Evolutionary conservation across 2,329 filamentous ascomycete species (phyloP).

Genomic region (Aureobasidium subglaciale): DNA sequence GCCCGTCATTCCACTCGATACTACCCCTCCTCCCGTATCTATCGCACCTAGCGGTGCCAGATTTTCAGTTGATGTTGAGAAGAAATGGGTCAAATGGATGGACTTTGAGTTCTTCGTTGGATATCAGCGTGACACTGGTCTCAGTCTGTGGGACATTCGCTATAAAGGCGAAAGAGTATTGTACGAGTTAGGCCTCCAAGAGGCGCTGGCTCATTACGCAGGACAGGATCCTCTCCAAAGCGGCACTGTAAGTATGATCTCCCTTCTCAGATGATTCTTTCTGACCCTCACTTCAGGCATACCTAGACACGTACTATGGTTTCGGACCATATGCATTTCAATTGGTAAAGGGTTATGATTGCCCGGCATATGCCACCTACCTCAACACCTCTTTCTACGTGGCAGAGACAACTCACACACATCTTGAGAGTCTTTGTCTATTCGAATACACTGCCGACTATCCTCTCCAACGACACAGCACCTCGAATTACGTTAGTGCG

Average conservation of each 20-base stretch:
- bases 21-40: slow-evolving; percentile 46
- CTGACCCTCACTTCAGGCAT: too few species aligned
- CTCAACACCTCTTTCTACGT: slow-evolving; percentile 43
- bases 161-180: slow-evolving; percentile 50
- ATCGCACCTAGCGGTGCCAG: slow-evolving; percentile 38
- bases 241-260: slow-evolving; percentile 29
- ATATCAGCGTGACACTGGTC: slow-evolving; percentile 42
- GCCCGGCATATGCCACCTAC: slow-evolving; percentile 45
- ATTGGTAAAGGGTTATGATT: slow-evolving; percentile 46
- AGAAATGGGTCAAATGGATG: slow-evolving; percentile 47
- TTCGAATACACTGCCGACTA: slow-evolving; percentile 46
- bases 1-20: slow-evolving; percentile 38
- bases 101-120: slow-evolving; percentile 47
- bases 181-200: slow-evolving; percentile 51
- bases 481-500: slow-evolving; percentile 33
- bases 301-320: slow-evolving; percentile 39
- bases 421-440: slow-evolving; percentile 47
- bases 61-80: slow-evolving; percentile 36
- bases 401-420: slow-evolving; percentile 37
- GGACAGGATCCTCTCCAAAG: slow-evolving; percentile 40
- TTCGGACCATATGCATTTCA: slow-evolving; percentile 42
- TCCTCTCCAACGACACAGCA: slow-evolving; percentile 45
- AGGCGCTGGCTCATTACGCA: slow-evolving; percentile 49
- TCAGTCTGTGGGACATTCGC: slow-evolving; percentile 45
- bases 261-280: too few species aligned